Conservation (phyloP, 2,329 filamentous ascomycete species). For the Pochonia chlamydosporia region DNA sequence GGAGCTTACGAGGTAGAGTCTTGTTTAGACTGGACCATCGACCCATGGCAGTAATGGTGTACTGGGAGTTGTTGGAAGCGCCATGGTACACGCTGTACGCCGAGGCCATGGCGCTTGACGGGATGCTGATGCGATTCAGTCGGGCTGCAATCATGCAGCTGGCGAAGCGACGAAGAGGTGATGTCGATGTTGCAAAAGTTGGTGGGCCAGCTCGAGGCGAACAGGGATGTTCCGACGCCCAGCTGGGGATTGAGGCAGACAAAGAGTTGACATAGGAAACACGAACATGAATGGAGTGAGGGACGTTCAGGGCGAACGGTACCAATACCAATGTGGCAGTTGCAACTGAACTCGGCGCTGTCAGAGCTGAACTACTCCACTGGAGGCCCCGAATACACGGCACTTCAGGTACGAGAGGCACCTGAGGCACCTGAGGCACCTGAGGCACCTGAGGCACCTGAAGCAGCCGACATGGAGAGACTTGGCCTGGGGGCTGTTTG, state of each 20-base stretch:
- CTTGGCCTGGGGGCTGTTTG: too few relatives aligned
- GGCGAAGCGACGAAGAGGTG: slow-evolving; percentile 1
- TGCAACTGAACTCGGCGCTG: too few relatives aligned
- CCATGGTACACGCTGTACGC: slow-evolving; percentile 32
- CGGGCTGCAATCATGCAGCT: slow-evolving; percentile 20
- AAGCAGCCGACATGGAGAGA: too few relatives aligned
- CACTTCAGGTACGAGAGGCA: too few relatives aligned
- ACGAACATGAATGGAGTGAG: background rate
- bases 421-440: too few relatives aligned
- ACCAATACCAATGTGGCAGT: too few relatives aligned
- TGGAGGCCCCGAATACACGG: too few relatives aligned
- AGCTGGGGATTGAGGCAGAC: background rate
- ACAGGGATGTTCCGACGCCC: background rate
- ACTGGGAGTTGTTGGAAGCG: slow-evolving; percentile 23
- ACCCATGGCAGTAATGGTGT: slow-evolving; percentile 68
- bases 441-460: too few relatives aligned
- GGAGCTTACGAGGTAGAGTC: slow-evolving; percentile 57
- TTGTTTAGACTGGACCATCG: slow-evolving; percentile 78
- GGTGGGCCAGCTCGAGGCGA: background rate
- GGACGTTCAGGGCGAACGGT: too few relatives aligned
- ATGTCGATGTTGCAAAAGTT: background rate
- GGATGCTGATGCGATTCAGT: slow-evolving; percentile 15
- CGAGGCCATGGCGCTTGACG: slow-evolving; percentile 32
- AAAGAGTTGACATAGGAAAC: background rate
- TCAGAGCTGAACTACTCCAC: too few relatives aligned